Percentiles rank a stretch among this genome's conserved stretches.
Evolutionary conservation across 768 basidiomycete species (phyloP).

Genomic region (Kwoniella pini): DNA sequence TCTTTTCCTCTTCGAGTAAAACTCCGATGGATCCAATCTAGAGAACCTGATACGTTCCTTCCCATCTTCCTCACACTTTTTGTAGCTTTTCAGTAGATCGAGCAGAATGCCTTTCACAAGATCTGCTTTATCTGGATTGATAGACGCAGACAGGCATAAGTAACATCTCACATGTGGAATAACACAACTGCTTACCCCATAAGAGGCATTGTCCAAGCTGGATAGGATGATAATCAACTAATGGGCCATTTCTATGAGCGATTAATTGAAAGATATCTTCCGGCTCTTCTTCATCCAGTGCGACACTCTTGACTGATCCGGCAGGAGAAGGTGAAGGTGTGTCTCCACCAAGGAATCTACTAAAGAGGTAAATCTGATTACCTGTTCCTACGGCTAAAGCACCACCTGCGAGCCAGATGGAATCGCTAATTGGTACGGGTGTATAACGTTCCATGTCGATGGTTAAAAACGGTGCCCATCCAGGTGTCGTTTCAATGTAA

Average conservation of each 20-base stretch:
- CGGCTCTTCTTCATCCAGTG: slow-evolving; percentile 31
- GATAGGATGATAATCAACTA: slow-evolving; percentile 90
- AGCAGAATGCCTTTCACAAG: slow-evolving; percentile 79
- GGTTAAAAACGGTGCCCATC: slow-evolving; percentile 61
- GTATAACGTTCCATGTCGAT: slow-evolving; percentile 73
- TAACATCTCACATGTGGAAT: not conserved
- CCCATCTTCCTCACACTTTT: slow-evolving; percentile 49
- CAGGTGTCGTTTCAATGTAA: slow-evolving; percentile 78
- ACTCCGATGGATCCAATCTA: slow-evolving; percentile 40
- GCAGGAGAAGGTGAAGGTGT: slow-evolving; percentile 25
- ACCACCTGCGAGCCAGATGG: slow-evolving; percentile 85
- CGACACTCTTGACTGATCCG: slow-evolving; percentile 26
- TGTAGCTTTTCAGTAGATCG: slow-evolving; percentile 62
- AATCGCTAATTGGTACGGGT: slow-evolving; percentile 77
- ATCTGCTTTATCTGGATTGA: slow-evolving; percentile 71
- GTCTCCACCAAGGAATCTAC: slow-evolving; percentile 54
- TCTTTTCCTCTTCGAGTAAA: slow-evolving; percentile 19
- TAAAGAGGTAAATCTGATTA: slow-evolving; percentile 79
- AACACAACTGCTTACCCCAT: slow-evolving; percentile 67
- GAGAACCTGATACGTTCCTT: slow-evolving; percentile 31
- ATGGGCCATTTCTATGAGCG: slow-evolving; percentile 77
- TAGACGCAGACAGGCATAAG: not conserved
- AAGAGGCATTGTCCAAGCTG: slow-evolving; percentile 87
- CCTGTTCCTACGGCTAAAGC: slow-evolving; percentile 78
- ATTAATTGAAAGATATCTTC: slow-evolving; percentile 78